Percentiles rank a stretch among this genome's conserved stretches.
These are phyloP conservation scores for Cubamyces lactineus DNA, from an alignment of 768 basidiomycete species.

Conservation along the genomic window DNA sequence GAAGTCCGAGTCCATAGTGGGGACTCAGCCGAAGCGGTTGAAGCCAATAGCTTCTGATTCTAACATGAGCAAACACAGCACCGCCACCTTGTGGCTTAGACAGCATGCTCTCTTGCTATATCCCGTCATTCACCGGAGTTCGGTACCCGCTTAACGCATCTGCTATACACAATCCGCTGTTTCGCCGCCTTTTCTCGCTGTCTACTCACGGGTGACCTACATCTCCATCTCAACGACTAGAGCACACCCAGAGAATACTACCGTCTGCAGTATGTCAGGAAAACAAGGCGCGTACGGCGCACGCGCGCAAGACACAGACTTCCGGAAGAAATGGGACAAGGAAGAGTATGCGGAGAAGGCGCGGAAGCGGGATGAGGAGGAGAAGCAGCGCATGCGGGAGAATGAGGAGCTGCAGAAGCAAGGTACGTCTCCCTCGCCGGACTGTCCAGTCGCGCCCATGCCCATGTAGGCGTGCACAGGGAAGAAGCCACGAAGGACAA, in stretches of 20 bases:
- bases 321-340: constrained; percentile 93
- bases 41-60: constrained; percentile 22
- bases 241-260: not conserved
- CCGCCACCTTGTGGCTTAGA: constrained; percentile 5
- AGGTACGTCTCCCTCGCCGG: constrained; percentile 48
- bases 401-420: constrained; percentile 85
- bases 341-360: constrained; percentile 87
- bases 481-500: constrained; percentile 74
- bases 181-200: not conserved
- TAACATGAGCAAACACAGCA: constrained; percentile 8
- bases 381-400: constrained; percentile 81
- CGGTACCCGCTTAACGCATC: not conserved
- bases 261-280: constrained; percentile 24
- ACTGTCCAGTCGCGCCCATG: not conserved
- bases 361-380: constrained; percentile 78
- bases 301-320: constrained; percentile 65
- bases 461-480: constrained; percentile 49
- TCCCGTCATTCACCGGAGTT: too few species aligned
- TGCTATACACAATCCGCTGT: not conserved
- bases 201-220: too few species aligned
- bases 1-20: not conserved
- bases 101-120: not conserved
- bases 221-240: too few species aligned
- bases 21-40: constrained; percentile 5
- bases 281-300: constrained; percentile 38